Base-by-base conservation (phyloP, 495 filamentous ascomycete species). In the Hypoxylon fragiforme region DNA sequence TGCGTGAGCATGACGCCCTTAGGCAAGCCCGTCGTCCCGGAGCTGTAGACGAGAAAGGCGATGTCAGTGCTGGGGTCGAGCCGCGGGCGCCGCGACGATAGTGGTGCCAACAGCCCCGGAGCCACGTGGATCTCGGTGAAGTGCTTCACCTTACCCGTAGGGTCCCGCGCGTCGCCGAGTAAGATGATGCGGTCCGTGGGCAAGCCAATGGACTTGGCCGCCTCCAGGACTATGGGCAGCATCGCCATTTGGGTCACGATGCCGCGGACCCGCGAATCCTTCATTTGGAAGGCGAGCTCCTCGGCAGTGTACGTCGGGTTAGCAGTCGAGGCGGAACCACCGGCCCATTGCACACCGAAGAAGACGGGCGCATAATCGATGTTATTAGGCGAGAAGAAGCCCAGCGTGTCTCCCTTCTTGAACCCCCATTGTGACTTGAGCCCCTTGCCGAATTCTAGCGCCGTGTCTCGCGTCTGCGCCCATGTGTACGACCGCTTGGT, bases 1-100 rank as follows among this genome's bases (percentile, higher is more conserved):
- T 97, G 92, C 32, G 81, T 87, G 7, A 97, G 73, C 83, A 89
- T 88, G n/a, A 96, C 92, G 13, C 92, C 92, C 71, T 97, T 97
- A 1, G 94, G 92, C 45, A 89, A 70, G 11, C 92, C 92, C 0
- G 92, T 96, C 0, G 92, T 97, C n/a, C 92, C 92, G 19, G 85
- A 90, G 24, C 82, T 87, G 70, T 96, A 97, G 54, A 94, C 76
- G 16, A 90, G 69, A 61, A 88, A 89, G 12, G 83, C 82, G 9
- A 84, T 42, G 54, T 89, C 86, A 49, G 81, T 77, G 38, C 73
- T 71, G 0, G 81, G 77, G 48, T 83, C 70, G 16, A 82, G 48
- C 49, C 76, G 75, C 18, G 75, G 39, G 11, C 70, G 50, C 6
- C 59, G 32, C 63, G 54, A 9, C n/a, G n/a, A n/a, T 52, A 54